Evolutionary conservation across 768 basidiomycete genomes (phyloP), one percentile per base, ranked within the genome.

Genomic region (Mycena crocata): DNA sequence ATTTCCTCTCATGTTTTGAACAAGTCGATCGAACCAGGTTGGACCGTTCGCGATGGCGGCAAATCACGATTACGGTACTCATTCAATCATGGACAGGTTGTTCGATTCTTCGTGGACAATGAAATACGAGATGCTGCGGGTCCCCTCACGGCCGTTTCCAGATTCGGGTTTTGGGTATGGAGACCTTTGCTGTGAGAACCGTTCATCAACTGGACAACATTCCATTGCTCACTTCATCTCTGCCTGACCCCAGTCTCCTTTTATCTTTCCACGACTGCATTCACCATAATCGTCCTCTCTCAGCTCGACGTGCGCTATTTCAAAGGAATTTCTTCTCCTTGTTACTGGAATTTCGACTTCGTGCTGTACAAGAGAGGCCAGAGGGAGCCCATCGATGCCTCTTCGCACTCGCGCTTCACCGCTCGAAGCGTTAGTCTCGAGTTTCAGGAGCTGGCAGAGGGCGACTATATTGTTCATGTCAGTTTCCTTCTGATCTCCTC

Each of bases 291-390:
- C 40, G 76, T 79, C 19, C 75, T 80, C 14, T 70, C 78, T 6
- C 77, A 79, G 65, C 49, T 75, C 28, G 78, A 80, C 62, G 60
- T 31, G 1, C 73, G 79, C 14, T 79, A 77, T 64, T 80, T 72
- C 73, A 62, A 72, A 19, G 75, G 74, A 4, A 50, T 80, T 24
- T 39, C 71, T 0, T 64, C 76, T 1, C 67, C 56, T 30, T 72
- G 70, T 30, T 44, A 67, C 14, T 79, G 73, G 76, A 60, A 69
- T 14, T 76, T 79, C 45, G 79, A 79, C 61, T 80, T 80, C 50
- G 57, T 73, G 14, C 35, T 80, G 3, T 80, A 64, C 69, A 74
- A 72, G 54, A 67, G 68, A 37, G 75, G 73, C 3, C 60, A 66
- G 23, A 69, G 56, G 23, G 68, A 71, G 26, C 66, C 68, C 0